phyloP scores from a whole-genome alignment of 495 filamentous ascomycete genomes.

The Hypomontagnella monticulosa region DNA sequence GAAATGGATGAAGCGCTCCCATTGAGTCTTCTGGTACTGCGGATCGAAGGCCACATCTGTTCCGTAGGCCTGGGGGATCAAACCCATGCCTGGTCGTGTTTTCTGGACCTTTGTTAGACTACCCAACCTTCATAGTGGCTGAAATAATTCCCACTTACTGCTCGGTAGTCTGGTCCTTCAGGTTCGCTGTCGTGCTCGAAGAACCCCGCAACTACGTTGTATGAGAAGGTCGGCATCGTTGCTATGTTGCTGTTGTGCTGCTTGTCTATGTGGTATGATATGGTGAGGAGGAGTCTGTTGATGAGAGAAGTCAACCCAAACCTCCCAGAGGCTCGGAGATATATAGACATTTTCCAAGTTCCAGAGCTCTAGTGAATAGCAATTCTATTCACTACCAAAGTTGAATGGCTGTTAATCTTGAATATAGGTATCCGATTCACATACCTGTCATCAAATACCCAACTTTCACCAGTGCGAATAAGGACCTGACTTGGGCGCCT shows the following conservation, averaged over 20 bases:
- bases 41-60: constrained; percentile 41
- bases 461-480: background rate
- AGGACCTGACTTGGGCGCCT: background rate
- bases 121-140: background rate
- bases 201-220: constrained; percentile 23
- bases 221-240: constrained; percentile 1
- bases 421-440: constrained; percentile 1
- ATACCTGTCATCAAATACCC: background rate
- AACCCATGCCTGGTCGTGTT: constrained; percentile 45
- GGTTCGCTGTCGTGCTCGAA: constrained; percentile 32
- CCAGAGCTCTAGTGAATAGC: too few species aligned
- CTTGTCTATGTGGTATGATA: background rate
- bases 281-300: constrained; percentile 1
- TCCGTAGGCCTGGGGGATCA: constrained; percentile 43
- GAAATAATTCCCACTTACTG: constrained; percentile 10
- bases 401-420: too few species aligned
- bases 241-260: background rate
- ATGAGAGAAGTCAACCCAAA: background rate
- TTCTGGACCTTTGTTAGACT: constrained; percentile 19
- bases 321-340: background rate
- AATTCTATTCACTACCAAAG: too few species aligned
- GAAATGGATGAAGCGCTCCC: constrained; percentile 47
- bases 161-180: constrained; percentile 26
- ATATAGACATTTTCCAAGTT: background rate
- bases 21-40: constrained; percentile 32